A percentile compares a stretch with the other conserved stretches of the same genome.
Conservation (phyloP, 2,329 filamentous ascomycete genomes). For the Allantophomopsis cytisporea region DNA sequence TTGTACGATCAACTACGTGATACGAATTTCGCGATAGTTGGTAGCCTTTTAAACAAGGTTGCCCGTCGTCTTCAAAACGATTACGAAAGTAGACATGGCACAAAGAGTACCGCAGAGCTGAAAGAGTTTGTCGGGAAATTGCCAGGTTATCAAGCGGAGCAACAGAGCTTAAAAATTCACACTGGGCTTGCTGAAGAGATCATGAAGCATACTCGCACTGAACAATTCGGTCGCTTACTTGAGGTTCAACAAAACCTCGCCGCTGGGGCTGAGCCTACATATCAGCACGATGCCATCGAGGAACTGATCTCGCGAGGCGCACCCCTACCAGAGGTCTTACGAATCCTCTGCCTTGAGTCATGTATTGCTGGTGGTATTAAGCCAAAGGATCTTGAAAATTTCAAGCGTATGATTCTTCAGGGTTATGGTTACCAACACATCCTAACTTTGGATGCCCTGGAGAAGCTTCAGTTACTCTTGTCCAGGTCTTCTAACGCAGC, state of each 20-base stretch:
- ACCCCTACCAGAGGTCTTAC: conserved; percentile 67
- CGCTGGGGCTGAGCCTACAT: conserved; percentile 75
- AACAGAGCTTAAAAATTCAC: conserved; percentile 83
- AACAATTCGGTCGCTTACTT: conserved; percentile 75
- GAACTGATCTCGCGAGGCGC: conserved; percentile 86
- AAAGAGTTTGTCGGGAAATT: conserved; percentile 92
- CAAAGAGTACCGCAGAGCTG: conserved; percentile 81
- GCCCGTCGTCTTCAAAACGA: conserved; percentile 76
- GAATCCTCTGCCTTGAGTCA: conserved; percentile 82
- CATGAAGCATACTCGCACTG: conserved; percentile 80
- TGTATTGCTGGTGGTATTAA: conserved; percentile 82
- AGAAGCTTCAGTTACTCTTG: conserved; percentile 78
- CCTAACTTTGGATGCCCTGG: conserved; percentile 74
- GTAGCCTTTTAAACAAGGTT: conserved; percentile 76
- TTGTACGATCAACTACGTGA: conserved; percentile 81
- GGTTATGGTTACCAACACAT: conserved; percentile 94
- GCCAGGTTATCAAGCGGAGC: conserved; percentile 83
- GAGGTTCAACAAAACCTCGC: conserved; percentile 95
- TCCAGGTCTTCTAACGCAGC: conserved; percentile 64
- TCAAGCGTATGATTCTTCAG: conserved; percentile 77
- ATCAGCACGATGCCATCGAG: conserved; percentile 82
- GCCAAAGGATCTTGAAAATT: conserved; percentile 76
- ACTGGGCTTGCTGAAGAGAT: conserved; percentile 90
- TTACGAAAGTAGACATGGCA: conserved; percentile 75
- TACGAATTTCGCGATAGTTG: conserved; percentile 91